Percentiles rank a stretch among this genome's conserved stretches.
Conservation (phyloP, 1,284 basidiomycete species). For the Ceratobasidium sp. region DNA sequence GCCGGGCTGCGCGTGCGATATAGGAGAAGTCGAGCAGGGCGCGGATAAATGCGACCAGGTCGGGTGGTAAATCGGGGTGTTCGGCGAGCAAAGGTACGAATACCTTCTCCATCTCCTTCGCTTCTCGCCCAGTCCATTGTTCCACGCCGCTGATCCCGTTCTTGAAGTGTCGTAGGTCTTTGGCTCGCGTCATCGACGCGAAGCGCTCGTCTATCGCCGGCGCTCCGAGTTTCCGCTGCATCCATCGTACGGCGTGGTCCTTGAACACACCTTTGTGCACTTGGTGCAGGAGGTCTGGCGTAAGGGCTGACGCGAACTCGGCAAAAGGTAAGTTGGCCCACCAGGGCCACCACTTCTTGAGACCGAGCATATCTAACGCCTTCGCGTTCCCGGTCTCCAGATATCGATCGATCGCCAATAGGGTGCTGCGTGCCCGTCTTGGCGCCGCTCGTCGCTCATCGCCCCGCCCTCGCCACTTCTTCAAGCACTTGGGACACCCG, state of each 20-base stretch:
- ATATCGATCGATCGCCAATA: background rate
- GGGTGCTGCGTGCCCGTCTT: background rate
- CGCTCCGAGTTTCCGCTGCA: background rate
- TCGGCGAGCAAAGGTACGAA: background rate
- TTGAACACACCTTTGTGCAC: slow-evolving; percentile 59
- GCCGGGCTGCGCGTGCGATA: background rate
- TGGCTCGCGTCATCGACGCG: background rate
- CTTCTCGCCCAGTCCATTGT: slow-evolving; percentile 12
- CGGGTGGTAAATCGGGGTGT: background rate
- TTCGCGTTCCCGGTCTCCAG: background rate
- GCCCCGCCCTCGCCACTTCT: background rate
- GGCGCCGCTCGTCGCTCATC: background rate
- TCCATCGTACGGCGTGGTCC: slow-evolving; percentile 46
- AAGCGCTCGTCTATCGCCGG: background rate
- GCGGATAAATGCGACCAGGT: background rate
- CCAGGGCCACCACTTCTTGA: slow-evolving; percentile 13
- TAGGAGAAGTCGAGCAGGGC: background rate
- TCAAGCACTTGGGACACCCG: slow-evolving; percentile 34
- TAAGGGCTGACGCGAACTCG: slow-evolving; percentile 52
- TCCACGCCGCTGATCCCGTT: background rate
- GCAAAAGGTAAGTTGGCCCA: slow-evolving; percentile 9
- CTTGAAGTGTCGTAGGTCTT: too few relatives aligned
- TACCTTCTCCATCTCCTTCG: slow-evolving; percentile 8
- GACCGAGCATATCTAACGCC: background rate
- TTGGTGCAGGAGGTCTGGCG: slow-evolving; percentile 46